These are phyloP conservation scores for Ruellia speciosa DNA, from an alignment of 305 asterid genomes.

Conservation along the genomic window DNA sequence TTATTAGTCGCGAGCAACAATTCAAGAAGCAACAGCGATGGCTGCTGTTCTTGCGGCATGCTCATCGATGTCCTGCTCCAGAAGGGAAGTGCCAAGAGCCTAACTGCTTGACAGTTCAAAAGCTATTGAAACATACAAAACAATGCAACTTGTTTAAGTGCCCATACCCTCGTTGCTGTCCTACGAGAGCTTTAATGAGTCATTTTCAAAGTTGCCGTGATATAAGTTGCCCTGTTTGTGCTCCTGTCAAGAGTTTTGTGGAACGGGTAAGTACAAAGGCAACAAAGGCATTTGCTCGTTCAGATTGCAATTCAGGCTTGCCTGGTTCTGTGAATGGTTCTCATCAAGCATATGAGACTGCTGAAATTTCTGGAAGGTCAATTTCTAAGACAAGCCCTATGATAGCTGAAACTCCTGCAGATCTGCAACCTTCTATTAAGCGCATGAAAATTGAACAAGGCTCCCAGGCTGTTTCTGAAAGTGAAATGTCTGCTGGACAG, in stretches of 20 bases:
- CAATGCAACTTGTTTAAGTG: slow-evolving; percentile 55
- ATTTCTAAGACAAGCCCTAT: slow-evolving; percentile 36
- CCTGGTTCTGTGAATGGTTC: slow-evolving; percentile 42
- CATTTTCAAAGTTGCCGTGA: slow-evolving; percentile 59
- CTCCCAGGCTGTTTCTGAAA: slow-evolving; percentile 43
- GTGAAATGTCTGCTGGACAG: slow-evolving; percentile 34
- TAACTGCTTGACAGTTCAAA: slow-evolving; percentile 56
- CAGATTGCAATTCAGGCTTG: slow-evolving; percentile 38
- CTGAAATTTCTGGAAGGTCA: slow-evolving; percentile 39
- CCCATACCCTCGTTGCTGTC: slow-evolving; percentile 57
- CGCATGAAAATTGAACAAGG: slow-evolving; percentile 75
- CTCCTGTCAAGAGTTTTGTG: slow-evolving; percentile 66
- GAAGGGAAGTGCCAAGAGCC: slow-evolving; percentile 76
- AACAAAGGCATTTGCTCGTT: slow-evolving; percentile 38
- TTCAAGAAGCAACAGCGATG: slow-evolving; percentile 67
- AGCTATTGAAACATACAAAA: slow-evolving; percentile 63
- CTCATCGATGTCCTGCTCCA: slow-evolving; percentile 73
- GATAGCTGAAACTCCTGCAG: slow-evolving; percentile 49
- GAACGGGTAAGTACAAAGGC: slow-evolving; percentile 29
- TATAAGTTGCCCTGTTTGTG: slow-evolving; percentile 77
- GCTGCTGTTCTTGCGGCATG: slow-evolving; percentile 83
- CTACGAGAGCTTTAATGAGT: slow-evolving; percentile 39
- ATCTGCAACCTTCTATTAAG: slow-evolving; percentile 64
- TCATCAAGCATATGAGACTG: slow-evolving; percentile 37
- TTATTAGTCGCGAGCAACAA: slow-evolving; percentile 47